Percentiles rank a stretch among this genome's conserved stretches.
phyloP scores from a whole-genome alignment of 768 basidiomycete genomes.

The Psilocybe cyanescens region DNA sequence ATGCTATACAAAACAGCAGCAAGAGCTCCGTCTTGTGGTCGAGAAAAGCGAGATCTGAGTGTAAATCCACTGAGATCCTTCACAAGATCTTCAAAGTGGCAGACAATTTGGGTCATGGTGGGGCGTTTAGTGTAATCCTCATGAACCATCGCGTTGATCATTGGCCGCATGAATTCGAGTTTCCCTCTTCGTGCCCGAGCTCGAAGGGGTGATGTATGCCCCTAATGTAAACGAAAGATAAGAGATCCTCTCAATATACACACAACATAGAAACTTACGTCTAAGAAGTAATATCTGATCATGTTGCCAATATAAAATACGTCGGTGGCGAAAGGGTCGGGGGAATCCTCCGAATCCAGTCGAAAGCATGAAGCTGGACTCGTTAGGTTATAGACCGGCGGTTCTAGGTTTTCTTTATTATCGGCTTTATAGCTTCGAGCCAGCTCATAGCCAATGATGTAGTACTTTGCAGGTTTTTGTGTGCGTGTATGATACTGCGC shows the following conservation, averaged over 20 bases:
- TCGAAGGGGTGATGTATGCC: background rate
- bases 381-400: background rate
- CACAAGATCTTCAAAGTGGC: conserved; percentile 25
- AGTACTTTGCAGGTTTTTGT: conserved; percentile 15
- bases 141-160: conserved; percentile 39
- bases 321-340: conserved; percentile 9
- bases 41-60: background rate
- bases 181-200: conserved; percentile 16
- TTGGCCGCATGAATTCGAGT: conserved; percentile 32
- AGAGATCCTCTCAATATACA: background rate
- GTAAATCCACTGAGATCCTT: background rate
- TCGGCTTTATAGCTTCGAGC: conserved; percentile 3
- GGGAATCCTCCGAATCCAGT: background rate
- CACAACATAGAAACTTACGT: background rate
- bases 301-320: conserved; percentile 11
- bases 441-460: conserved; percentile 19
- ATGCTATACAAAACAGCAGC: background rate
- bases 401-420: background rate
- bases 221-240: background rate
- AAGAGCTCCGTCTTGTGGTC: background rate
- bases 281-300: conserved; percentile 8
- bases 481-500: conserved; percentile 12
- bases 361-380: background rate
- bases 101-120: conserved; percentile 38
- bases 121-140: conserved; percentile 36